These are phyloP conservation scores for Hevea brasiliensis DNA, from an alignment of 345 rosid species.

Conservation along the genomic window DNA sequence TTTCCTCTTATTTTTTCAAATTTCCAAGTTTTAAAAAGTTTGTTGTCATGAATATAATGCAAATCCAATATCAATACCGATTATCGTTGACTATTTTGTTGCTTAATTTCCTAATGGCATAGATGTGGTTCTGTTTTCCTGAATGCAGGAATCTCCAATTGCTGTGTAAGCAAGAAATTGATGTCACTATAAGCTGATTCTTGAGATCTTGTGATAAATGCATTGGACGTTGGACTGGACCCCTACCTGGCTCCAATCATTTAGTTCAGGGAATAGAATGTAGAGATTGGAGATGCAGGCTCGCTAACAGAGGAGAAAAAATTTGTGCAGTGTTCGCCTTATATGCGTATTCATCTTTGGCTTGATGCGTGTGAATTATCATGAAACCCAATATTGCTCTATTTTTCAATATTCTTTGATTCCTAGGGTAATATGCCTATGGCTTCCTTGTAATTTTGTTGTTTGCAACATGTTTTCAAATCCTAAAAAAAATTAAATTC, in stretches of 20 bases:
- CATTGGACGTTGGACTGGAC: too few relatives aligned
- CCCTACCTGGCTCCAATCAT: constrained; percentile 19
- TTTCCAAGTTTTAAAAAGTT: not conserved
- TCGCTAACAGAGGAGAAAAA: constrained; percentile 9
- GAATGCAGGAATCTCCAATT: constrained; percentile 71
- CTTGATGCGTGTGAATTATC: constrained; percentile 21
- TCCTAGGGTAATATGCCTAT: constrained; percentile 17
- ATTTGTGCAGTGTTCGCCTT: constrained; percentile 13
- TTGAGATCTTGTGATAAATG: not conserved
- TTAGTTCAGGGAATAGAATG: not conserved
- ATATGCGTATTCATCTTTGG: constrained; percentile 18
- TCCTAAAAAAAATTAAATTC: constrained; percentile 16
- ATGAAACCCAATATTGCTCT: constrained; percentile 1
- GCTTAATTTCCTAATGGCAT: not conserved
- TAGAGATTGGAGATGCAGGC: constrained; percentile 10
- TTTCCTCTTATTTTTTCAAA: too few relatives aligned
- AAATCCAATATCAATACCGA: not conserved
- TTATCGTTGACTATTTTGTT: not conserved
- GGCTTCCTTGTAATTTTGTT: constrained; percentile 25
- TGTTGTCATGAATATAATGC: not conserved
- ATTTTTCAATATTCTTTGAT: constrained; percentile 39
- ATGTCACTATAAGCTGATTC: not conserved
- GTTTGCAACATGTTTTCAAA: constrained; percentile 12
- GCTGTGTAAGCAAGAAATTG: constrained; percentile 49
- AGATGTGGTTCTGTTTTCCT: not conserved